phyloP scores from a whole-genome alignment of 2,329 filamentous ascomycete genomes.

The Epichloe elymi region DNA sequence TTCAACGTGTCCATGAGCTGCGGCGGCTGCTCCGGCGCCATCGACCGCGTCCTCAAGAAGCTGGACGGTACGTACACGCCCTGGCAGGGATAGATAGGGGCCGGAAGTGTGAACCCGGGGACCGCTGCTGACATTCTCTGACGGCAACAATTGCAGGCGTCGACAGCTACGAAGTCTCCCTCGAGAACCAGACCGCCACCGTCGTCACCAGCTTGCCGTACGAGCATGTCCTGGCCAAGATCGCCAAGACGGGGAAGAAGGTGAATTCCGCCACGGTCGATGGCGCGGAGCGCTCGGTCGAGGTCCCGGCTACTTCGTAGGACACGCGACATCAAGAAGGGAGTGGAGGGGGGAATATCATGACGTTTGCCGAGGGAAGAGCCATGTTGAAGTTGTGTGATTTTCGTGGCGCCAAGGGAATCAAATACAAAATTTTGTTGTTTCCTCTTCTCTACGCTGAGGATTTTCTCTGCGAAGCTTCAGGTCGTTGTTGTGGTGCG shows the following conservation, averaged over 20 bases:
- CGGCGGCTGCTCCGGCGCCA: conserved; percentile 87
- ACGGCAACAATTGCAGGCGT: conserved; percentile 44
- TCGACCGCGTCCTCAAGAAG: conserved; percentile 85
- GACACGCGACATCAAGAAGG: background rate
- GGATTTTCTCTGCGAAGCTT: no score
- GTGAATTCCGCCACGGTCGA: conserved; percentile 67
- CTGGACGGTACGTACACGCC: conserved; percentile 54
- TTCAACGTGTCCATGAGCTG: conserved; percentile 94
- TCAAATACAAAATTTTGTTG: no score
- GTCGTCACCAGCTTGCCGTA: conserved; percentile 63
- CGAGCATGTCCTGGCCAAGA: conserved; percentile 71
- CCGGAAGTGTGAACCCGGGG: no score
- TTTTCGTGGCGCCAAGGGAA: no score
- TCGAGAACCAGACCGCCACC: conserved; percentile 73
- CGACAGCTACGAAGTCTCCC: conserved; percentile 78
- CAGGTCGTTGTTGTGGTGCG: no score
- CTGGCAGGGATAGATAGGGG: no score
- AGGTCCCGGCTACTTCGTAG: conserved; percentile 22
- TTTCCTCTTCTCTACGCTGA: no score
- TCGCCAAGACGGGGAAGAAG: conserved; percentile 91
- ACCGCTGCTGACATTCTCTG: background rate
- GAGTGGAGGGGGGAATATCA: background rate
- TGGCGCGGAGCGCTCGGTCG: conserved; percentile 42
- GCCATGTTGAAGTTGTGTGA: no score
- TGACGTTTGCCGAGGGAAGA: background rate